Conservation (phyloP, 148 eudicot genomes). For the Suaeda aralocaspica region DNA sequence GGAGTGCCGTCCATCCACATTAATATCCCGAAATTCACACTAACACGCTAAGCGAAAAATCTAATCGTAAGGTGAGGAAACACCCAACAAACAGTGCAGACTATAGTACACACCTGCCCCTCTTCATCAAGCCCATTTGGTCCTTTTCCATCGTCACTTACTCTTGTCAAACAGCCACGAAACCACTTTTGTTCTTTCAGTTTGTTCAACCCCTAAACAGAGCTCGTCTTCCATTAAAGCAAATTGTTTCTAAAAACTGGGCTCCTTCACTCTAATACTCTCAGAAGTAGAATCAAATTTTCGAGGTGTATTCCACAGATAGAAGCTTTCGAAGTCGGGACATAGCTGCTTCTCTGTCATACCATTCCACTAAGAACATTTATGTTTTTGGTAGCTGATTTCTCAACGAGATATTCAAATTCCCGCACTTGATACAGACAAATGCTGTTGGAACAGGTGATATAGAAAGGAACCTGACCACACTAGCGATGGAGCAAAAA, state of each 20-base stretch:
- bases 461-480: slow-evolving; percentile 85
- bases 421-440: slow-evolving; percentile 97
- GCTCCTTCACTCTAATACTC: slow-evolving; percentile 22
- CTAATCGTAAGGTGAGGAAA: slow-evolving; percentile 37
- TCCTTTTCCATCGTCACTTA: slow-evolving; percentile 51
- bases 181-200: slow-evolving; percentile 49
- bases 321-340: slow-evolving; percentile 36
- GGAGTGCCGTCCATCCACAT: slow-evolving; percentile 82
- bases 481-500: slow-evolving; percentile 60
- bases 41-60: slow-evolving; percentile 58
- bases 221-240: slow-evolving; percentile 33
- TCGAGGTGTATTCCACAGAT: slow-evolving; percentile 23
- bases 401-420: slow-evolving; percentile 56
- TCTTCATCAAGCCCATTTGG: slow-evolving; percentile 42
- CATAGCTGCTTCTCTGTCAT: slow-evolving; percentile 35
- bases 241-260: slow-evolving; percentile 28
- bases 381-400: slow-evolving; percentile 33
- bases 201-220: slow-evolving; percentile 26
- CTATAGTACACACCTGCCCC: slow-evolving; percentile 71
- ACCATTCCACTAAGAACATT: slow-evolving; percentile 34
- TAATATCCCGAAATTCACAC: slow-evolving; percentile 58
- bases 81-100: slow-evolving; percentile 69
- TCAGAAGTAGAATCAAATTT: slow-evolving; percentile 20
- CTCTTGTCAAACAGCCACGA: slow-evolving; percentile 45
- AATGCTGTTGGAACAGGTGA: slow-evolving; percentile 91